Evolutionary conservation across 306 rosid genomes (phyloP), one percentile per base, ranked within the genome.

Genomic region (Rosa persica): DNA sequence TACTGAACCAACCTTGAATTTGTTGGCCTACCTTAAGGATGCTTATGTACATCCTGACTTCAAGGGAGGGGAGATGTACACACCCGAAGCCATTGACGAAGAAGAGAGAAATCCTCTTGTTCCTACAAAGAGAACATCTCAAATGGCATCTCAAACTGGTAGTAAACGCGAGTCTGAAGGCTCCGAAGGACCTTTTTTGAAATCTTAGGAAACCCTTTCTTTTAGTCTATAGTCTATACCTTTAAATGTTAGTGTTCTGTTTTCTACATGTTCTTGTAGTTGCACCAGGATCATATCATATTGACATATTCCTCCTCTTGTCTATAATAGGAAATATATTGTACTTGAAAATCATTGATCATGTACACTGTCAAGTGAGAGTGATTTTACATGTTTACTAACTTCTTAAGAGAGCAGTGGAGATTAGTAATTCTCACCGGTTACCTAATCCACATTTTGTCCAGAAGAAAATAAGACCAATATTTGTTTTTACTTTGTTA

Each of bases 71-170:
- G 81, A 72, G 42, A 8, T 78, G 16, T 84, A 86, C 23, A 86
- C 73, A 75, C 85, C 80, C 0, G 47, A 5, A 36, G 23, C 38
- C 75, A 46, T 82, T 19, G 93, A 90, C 42, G 98, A 92, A 7
- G 97, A 94, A 87, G 98, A 92, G 81, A 88, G 82, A 49, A 94
- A 80, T 72, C 90, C 94, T 43, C 90, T 94, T 66, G 93, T 94
- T 68, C 89, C 83, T 38, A 92, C 97, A 64, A 94, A 78, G 78
- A 86, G 97, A 82, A 69, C 23, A 47, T 69, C 93, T 79, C 81
- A 66, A 15, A 76, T 76, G 68, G 42, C 23, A 47, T 69, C 93
- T 79, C 81, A 66, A 15, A 76, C 75, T 65, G 42, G 85, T 30
- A 90, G 93, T 83, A 85, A 80, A 79, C 86, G 79, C 7, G 84